These are phyloP conservation scores for Thelephora ganbajun DNA, from an alignment of 768 basidiomycete genomes.

Conservation along the genomic window DNA sequence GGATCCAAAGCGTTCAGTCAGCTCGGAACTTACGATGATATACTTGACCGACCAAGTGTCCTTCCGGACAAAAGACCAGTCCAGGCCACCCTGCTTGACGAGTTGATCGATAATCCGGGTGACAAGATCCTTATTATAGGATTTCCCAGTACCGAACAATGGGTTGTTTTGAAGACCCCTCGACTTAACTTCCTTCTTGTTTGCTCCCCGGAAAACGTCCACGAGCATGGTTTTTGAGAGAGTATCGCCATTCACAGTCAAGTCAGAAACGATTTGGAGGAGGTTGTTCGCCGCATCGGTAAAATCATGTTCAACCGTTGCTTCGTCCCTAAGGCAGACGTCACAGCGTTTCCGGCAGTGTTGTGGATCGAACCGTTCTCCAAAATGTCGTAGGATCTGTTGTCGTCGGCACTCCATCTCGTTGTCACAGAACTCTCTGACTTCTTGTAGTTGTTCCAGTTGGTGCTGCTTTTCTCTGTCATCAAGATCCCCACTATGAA, in stretches of 20 bases:
- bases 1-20: neutral
- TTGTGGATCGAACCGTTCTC: conserved; percentile 57
- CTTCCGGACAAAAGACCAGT: neutral
- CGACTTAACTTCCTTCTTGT: conserved; percentile 27
- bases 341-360: conserved; percentile 68
- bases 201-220: conserved; percentile 54
- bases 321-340: conserved; percentile 47
- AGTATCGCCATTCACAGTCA: conserved; percentile 24
- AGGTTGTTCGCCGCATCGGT: conserved; percentile 39
- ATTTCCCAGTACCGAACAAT: conserved; percentile 39
- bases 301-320: conserved; percentile 39
- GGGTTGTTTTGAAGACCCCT: conserved; percentile 33
- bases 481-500: conserved; percentile 38
- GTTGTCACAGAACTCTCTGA: conserved; percentile 73
- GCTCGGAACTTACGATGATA: conserved; percentile 1
- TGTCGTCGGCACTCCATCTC: conserved; percentile 75
- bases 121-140: conserved; percentile 3
- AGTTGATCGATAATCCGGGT: conserved; percentile 11
- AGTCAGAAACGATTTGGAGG: conserved; percentile 38
- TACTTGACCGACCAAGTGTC: conserved; percentile 2
- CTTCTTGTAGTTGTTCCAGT: conserved; percentile 44
- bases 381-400: conserved; percentile 82
- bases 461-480: conserved; percentile 46
- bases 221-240: conserved; percentile 49
- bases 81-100: neutral